Evolutionary conservation across 2,329 filamentous ascomycete genomes (phyloP), one percentile per base, ranked within the genome.

Genomic region (Botrytis squamosa): DNA sequence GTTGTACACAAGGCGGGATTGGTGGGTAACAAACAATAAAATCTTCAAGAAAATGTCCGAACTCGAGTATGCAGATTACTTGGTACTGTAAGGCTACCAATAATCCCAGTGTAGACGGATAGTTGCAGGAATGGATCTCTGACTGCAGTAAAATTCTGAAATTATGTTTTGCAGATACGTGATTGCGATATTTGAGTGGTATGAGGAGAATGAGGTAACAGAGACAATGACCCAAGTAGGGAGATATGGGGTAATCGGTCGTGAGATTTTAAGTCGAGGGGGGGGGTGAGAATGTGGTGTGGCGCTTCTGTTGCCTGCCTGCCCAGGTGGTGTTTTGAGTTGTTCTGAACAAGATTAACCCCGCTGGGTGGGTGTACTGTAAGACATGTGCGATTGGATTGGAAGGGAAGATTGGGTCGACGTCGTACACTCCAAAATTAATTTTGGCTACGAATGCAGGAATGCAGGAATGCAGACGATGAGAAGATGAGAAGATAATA

Each of bases 21-120:
- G 20, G 22, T 67, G 36, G 29, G 29, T 49, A 29, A 72, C 62
- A 59, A 72, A 67, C 62, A 67, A 44, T 46, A 67, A 65, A 72
- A 59, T 46, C 3, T 38, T 29, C 52, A 57, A 59, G 22, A 59
- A 70, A 42, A 59, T 42, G n/a, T 25, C 67, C 67, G n/a, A 33
- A 44, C 52, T 69, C 38, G 36, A 59, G 29, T 29, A 8, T 42
- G 49, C 62, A 66, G 70, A 33, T 66, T 66, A 55, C 55, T 44
- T 42, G n/a, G 44, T 38, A 57, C 36, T 52, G 29, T 72, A 72
- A 59, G 70, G 70, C 70, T 72, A 46, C 62, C 70, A 72, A 72
- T 67, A 38, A 60, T 46, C 49, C 12, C 33, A 33, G 62, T 2
- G 60, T n/a, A 9, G 62, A 62, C 62, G 70, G 70, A 67, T 67